These are phyloP conservation scores for Elasticomyces elasticus DNA, from an alignment of 495 filamentous ascomycete genomes.

Conservation along the genomic window DNA sequence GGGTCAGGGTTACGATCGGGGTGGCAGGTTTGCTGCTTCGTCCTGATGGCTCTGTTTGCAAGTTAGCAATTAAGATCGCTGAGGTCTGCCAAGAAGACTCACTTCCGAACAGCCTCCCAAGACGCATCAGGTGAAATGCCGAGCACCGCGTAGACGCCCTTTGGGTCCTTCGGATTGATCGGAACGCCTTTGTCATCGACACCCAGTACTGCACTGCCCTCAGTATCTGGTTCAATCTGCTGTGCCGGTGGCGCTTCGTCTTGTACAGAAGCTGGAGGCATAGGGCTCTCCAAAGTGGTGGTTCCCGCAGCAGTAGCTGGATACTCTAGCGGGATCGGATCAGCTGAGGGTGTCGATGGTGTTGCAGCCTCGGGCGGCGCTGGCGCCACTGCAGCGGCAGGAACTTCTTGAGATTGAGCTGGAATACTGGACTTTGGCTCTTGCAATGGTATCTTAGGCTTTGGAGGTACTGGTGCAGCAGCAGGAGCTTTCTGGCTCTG, in stretches of 20 bases:
- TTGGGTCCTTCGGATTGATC: background rate
- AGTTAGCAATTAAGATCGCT: background rate
- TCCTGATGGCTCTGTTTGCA: background rate
- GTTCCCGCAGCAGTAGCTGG: too few relatives aligned
- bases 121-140: background rate
- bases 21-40: background rate
- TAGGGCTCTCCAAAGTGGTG: background rate
- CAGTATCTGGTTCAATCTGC: too few relatives aligned
- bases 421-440: background rate
- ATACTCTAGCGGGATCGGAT: too few relatives aligned
- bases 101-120: background rate
- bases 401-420: too few relatives aligned
- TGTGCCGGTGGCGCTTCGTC: too few relatives aligned
- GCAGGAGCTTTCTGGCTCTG: background rate
- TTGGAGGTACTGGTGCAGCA: background rate
- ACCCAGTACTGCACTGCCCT: too few relatives aligned
- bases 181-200: background rate
- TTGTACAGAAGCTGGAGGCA: background rate
- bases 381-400: background rate
- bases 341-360: background rate
- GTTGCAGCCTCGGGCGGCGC: background rate
- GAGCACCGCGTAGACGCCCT: constrained; percentile 7
- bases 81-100: background rate
- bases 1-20: constrained; percentile 1
- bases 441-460: background rate